Evolutionary conservation across 192 early-diverging fungal genomes (phyloP).

Genomic region (Backusella liffmaniae): DNA sequence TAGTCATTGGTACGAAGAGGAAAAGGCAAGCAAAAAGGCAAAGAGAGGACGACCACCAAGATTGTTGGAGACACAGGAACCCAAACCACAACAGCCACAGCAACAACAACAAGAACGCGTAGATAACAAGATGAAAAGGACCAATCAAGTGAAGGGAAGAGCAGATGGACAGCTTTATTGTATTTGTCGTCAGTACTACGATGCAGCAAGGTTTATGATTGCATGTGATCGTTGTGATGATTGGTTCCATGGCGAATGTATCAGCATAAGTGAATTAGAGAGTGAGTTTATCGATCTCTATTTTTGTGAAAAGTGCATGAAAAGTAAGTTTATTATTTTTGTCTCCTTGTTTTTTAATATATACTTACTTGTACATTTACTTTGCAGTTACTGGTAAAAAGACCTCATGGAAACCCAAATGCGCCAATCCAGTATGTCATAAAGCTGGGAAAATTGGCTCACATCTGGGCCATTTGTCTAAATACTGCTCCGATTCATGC

Average conservation of each 20-base stretch:
- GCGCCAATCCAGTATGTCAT: constrained; percentile 44
- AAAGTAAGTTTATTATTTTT: constrained; percentile 35
- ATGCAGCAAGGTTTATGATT: constrained; percentile 66
- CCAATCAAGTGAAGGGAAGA: neutral
- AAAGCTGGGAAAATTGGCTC: constrained; percentile 34
- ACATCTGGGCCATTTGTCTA: constrained; percentile 21
- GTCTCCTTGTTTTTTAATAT: neutral
- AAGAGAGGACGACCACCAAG: constrained; percentile 7
- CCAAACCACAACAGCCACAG: neutral
- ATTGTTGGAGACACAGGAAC: neutral
- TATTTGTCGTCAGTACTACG: constrained; percentile 57
- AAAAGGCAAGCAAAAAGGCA: neutral
- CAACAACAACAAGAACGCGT: neutral
- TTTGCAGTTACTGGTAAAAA: constrained; percentile 43
- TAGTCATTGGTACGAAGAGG: neutral
- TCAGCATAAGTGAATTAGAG: constrained; percentile 56
- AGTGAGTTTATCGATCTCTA: constrained; percentile 60
- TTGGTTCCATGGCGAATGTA: constrained; percentile 79
- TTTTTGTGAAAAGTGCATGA: constrained; percentile 58
- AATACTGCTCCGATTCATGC: constrained; percentile 56
- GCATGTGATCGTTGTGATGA: constrained; percentile 71
- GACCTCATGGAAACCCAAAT: constrained; percentile 47
- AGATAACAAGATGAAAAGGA: neutral
- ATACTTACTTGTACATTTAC: neutral
- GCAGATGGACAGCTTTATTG: constrained; percentile 45